Conservation (phyloP, 2,329 filamentous ascomycete genomes). For the Trichoderma sp. region DNA sequence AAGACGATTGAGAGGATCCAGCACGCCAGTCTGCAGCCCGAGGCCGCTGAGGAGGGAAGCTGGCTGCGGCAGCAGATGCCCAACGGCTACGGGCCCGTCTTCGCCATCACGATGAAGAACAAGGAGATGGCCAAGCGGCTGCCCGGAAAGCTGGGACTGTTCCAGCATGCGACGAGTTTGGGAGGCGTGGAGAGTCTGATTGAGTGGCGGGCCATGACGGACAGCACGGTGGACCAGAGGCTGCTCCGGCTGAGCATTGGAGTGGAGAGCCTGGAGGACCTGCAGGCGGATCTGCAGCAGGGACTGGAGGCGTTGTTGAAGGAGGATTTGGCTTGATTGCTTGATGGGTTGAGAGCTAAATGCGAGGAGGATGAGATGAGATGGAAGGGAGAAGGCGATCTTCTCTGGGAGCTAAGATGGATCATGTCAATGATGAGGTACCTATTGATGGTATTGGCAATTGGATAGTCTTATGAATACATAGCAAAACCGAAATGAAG, state of each 20-base stretch:
- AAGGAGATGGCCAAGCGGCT: slow-evolving; percentile 61
- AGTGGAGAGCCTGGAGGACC: slow-evolving; percentile 80
- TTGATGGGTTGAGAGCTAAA: neutral
- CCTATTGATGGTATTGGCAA: neutral
- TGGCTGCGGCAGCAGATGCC: slow-evolving; percentile 92
- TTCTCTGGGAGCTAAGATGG: neutral
- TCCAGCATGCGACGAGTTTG: slow-evolving; percentile 91
- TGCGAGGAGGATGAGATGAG: neutral
- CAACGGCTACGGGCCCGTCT: slow-evolving; percentile 83
- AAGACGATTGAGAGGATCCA: slow-evolving; percentile 58
- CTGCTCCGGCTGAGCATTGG: slow-evolving; percentile 82
- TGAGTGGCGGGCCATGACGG: slow-evolving; percentile 92
- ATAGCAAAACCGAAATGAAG: neutral
- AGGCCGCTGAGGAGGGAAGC: slow-evolving; percentile 51
- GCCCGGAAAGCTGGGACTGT: slow-evolving; percentile 75
- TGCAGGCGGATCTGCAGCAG: slow-evolving; percentile 69
- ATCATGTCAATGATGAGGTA: neutral
- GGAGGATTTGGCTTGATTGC: neutral
- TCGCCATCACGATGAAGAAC: slow-evolving; percentile 65
- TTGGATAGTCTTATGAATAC: neutral
- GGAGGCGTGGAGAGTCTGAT: slow-evolving; percentile 94
- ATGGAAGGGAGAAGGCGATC: neutral
- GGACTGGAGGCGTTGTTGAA: slow-evolving; percentile 57
- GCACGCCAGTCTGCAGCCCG: slow-evolving; percentile 77
- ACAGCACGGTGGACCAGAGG: slow-evolving; percentile 65